Base-by-base conservation (phyloP, 2,329 filamentous ascomycete species). In the Colletotrichum graminicola region DNA sequence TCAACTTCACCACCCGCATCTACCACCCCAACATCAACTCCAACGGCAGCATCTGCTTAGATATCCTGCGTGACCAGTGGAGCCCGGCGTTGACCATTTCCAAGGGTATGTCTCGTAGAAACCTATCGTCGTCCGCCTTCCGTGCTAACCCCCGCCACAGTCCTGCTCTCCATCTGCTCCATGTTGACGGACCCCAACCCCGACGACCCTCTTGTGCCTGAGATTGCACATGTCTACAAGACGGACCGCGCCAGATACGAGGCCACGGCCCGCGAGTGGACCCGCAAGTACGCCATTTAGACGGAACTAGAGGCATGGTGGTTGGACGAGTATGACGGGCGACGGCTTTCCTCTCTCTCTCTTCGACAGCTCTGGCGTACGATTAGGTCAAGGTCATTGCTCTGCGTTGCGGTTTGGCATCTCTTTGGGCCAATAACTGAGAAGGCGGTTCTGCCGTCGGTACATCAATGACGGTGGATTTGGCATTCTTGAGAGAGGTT, bases 1-100 rank as follows among this genome's bases (percentile, higher is more conserved):
- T 99, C 85, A 98, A 98, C 92, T 99, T 99, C 90, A 98, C 94
- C 78, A 99, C 96, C 76, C 93, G 95, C 82, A 98, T 99, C 88
- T 99, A 99, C 84, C 96, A 99, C 87, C 96, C 96, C 79, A 99
- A 99, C 87, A 99, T 99, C 94, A 99, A 99, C 91, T 97, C 94
- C 77, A 98, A 98, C 84, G 96, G 96, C 84, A 98, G 95, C 85
- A 99, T 99, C 85, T 99, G 96, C 84, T 86, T 99, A 82, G 96
- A 99, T 81, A 99, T 99, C 81, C 88, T 99, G 80, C 92, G 96
- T 87, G 96, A 99, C 84, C 96, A 99, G 87, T 99, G 96, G 96
- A 98, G 95, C 83, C 96, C 96, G 52, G 96, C 96, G 76, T 88
- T 99, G 84, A 99, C 96, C 76, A 98, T 99, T 79, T 97, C 94